These are phyloP conservation scores for Leishmania mexicana DNA, from an alignment of 208 protist genomes.

Conservation along the genomic window DNA sequence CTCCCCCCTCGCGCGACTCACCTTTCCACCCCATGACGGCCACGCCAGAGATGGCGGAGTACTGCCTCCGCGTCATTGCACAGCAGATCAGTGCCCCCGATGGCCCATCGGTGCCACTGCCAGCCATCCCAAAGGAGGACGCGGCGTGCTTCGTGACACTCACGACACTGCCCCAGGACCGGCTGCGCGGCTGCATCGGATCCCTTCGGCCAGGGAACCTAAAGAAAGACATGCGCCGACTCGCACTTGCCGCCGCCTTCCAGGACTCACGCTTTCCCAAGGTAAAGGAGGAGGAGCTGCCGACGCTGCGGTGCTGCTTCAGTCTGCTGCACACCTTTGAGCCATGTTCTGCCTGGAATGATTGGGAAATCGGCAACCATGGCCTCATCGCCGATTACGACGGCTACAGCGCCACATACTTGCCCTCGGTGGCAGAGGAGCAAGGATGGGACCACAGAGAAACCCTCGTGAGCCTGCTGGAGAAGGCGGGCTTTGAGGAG, in stretches of 20 bases:
- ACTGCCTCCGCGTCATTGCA: conserved; percentile 79
- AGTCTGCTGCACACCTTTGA: conserved; percentile 88
- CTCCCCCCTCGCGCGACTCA: neutral
- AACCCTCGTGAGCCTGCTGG: conserved; percentile 64
- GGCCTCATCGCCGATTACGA: conserved; percentile 74
- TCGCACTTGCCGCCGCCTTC: conserved; percentile 71
- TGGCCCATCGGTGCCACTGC: conserved; percentile 37
- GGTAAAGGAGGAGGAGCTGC: conserved; percentile 64
- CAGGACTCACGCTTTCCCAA: conserved; percentile 80
- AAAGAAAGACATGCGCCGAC: conserved; percentile 67
- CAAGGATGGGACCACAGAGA: conserved; percentile 75
- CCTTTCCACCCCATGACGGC: conserved; percentile 37
- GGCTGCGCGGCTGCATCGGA: conserved; percentile 87
- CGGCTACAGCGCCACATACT: conserved; percentile 71
- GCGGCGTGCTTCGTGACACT: conserved; percentile 84
- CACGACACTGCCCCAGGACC: conserved; percentile 48
- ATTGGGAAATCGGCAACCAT: conserved; percentile 85
- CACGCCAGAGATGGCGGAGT: conserved; percentile 84
- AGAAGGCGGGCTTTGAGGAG: conserved; percentile 75
- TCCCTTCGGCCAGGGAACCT: conserved; percentile 69
- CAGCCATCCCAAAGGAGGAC: conserved; percentile 58
- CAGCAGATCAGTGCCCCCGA: conserved; percentile 42
- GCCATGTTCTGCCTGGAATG: conserved; percentile 64
- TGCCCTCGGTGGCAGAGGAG: conserved; percentile 79
- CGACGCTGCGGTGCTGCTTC: conserved; percentile 70